phyloP scores from a whole-genome alignment of 2,329 filamentous ascomycete genomes.

The Hortaea werneckii region DNA sequence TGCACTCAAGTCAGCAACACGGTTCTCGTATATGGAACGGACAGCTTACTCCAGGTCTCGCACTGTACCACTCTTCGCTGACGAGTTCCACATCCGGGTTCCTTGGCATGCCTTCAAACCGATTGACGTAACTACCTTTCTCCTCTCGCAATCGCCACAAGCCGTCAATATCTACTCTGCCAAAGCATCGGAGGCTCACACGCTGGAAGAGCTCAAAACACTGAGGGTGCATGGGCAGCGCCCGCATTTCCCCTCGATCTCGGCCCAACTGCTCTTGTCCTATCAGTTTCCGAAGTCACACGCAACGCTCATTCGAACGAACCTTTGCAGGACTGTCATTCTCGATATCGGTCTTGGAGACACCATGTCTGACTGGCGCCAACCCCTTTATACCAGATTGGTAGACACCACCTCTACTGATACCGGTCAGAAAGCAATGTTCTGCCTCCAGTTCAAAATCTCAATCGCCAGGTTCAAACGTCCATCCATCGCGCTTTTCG shows the following conservation, averaged over 20 bases:
- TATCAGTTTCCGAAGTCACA: neutral
- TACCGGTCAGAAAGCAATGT: neutral
- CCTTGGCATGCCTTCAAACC: neutral
- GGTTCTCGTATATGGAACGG: neutral
- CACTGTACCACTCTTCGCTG: neutral
- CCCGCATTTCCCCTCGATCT: neutral
- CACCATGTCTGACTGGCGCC: neutral
- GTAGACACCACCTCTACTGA: neutral
- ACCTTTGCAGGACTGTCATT: neutral
- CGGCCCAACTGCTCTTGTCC: neutral
- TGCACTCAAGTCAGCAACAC: neutral
- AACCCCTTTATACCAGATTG: neutral
- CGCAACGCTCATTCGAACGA: neutral
- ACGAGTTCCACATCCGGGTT: neutral
- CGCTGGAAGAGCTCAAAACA: constrained; percentile 4
- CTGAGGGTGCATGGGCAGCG: constrained; percentile 1
- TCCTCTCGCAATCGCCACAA: constrained; percentile 1
- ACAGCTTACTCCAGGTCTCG: neutral
- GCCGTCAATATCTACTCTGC: constrained; percentile 1
- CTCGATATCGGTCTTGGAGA: neutral
- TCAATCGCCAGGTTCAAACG: neutral
- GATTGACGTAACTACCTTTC: neutral
- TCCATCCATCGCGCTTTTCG: neutral
- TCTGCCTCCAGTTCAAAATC: neutral
- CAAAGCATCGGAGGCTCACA: neutral